Conservation (phyloP, 2,329 filamentous ascomycete species). For the Aschersonia sp. region DNA sequence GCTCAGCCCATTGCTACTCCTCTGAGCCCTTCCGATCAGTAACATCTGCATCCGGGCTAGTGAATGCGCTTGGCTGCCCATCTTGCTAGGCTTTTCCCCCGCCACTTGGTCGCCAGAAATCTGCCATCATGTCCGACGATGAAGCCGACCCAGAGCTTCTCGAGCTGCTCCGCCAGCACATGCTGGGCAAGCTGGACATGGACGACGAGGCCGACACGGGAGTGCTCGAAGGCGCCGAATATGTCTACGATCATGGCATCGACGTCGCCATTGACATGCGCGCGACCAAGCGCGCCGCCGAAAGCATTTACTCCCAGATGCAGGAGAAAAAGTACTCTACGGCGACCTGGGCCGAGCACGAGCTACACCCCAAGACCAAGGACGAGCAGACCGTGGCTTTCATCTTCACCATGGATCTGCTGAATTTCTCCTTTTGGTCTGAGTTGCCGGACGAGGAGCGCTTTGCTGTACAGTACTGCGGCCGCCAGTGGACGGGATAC, state of each 20-base stretch:
- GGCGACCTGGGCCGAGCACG: conserved; percentile 74
- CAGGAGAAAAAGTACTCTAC: conserved; percentile 71
- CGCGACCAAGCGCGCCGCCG: conserved; percentile 69
- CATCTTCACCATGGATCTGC: conserved; percentile 91
- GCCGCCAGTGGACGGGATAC: conserved; percentile 80
- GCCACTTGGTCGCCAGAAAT: not conserved
- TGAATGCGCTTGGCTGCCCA: no score
- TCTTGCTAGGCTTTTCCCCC: not conserved
- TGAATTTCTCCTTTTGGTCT: conserved; percentile 98
- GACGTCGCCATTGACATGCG: conserved; percentile 82
- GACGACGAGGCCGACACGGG: conserved; percentile 58
- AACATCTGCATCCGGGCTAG: no score
- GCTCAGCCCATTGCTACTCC: no score
- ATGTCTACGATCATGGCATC: conserved; percentile 82
- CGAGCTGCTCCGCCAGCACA: conserved; percentile 68
- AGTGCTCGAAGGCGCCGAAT: conserved; percentile 70
- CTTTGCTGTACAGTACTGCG: conserved; percentile 72
- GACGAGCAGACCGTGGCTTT: conserved; percentile 74
- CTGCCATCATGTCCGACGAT: conserved; percentile 66
- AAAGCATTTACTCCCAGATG: conserved; percentile 69
- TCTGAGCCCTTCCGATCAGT: no score
- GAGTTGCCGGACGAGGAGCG: conserved; percentile 52
- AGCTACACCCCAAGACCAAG: conserved; percentile 74
- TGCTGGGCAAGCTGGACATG: conserved; percentile 43
- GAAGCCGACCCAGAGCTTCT: conserved; percentile 82